A percentile compares a stretch with the other conserved stretches of the same genome.
phyloP scores from a whole-genome alignment of 495 filamentous ascomycete genomes.

The Penicillium dipodomyicola region DNA sequence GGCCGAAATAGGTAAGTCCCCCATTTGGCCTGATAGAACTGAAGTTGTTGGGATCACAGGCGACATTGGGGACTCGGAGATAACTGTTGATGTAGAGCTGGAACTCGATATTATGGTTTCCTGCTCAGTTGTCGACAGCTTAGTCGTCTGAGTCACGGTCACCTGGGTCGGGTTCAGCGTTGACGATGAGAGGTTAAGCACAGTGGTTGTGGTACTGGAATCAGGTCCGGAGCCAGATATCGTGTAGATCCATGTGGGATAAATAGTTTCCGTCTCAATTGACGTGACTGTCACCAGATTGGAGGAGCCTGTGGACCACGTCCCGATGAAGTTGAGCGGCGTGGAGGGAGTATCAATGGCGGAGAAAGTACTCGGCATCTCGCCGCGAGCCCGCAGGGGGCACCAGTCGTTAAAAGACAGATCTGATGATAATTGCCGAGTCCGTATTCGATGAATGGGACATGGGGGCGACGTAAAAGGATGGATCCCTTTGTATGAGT shows the following conservation, averaged over 20 bases:
- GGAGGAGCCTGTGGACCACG: background rate
- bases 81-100: background rate
- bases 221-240: background rate
- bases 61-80: background rate
- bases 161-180: background rate
- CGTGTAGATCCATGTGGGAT: conserved; percentile 7
- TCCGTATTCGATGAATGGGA: conserved; percentile 1
- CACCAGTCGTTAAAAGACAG: background rate
- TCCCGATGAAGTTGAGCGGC: background rate
- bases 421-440: background rate
- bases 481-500: conserved; percentile 7
- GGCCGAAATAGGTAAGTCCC: background rate
- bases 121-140: background rate
- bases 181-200: background rate
- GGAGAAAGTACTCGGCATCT: conserved; percentile 1
- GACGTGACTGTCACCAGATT: conserved; percentile 3
- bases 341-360: background rate
- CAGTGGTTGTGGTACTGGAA: background rate
- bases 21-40: background rate
- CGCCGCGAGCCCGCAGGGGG: conserved; percentile 1
- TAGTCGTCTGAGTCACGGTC: background rate
- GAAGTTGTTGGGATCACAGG: background rate
- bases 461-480: conserved; percentile 3
- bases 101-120: background rate
- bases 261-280: conserved; percentile 5